Percentiles rank a stretch among this genome's conserved stretches.
Evolutionary conservation across 2,329 filamentous ascomycete species (phyloP).

Genomic region (Pleomassaria siparia): DNA sequence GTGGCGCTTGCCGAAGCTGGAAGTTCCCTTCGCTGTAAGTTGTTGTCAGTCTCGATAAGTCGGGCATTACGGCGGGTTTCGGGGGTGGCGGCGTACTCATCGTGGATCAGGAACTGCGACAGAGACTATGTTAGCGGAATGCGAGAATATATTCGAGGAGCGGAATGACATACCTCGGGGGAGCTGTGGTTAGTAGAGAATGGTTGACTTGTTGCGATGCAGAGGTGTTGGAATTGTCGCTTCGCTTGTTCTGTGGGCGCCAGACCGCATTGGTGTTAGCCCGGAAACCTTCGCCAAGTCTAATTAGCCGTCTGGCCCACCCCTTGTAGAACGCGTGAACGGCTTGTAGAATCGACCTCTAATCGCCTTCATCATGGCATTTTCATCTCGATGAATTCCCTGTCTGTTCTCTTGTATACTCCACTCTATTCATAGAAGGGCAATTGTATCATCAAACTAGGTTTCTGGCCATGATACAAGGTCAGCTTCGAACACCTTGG

Average conservation of each 20-base stretch:
- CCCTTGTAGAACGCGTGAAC: too few species aligned
- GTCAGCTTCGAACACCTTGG: too few species aligned
- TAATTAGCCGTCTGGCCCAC: background rate
- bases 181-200: constrained; percentile 42
- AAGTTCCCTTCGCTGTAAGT: constrained; percentile 68
- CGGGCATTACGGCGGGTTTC: constrained; percentile 22
- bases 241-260: constrained; percentile 12
- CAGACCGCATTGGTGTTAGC: constrained; percentile 7
- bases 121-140: constrained; percentile 21
- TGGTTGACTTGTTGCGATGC: constrained; percentile 22
- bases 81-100: constrained; percentile 56
- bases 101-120: constrained; percentile 53
- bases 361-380: too few species aligned
- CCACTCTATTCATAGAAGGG: too few species aligned
- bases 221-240: constrained; percentile 3
- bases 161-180: constrained; percentile 33
- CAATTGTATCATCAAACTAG: too few species aligned
- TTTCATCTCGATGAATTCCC: too few species aligned
- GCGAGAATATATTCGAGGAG: background rate
- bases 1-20: constrained; percentile 78
- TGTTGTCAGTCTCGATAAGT: constrained; percentile 48
- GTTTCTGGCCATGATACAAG: too few species aligned
- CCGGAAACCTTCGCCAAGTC: background rate
- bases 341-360: too few species aligned
- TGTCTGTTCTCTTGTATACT: too few species aligned